Percentiles rank a stretch among this genome's conserved stretches.
Evolutionary conservation across 2,329 filamentous ascomycete genomes (phyloP).

Genomic region (Rhynchosporium agropyri): DNA sequence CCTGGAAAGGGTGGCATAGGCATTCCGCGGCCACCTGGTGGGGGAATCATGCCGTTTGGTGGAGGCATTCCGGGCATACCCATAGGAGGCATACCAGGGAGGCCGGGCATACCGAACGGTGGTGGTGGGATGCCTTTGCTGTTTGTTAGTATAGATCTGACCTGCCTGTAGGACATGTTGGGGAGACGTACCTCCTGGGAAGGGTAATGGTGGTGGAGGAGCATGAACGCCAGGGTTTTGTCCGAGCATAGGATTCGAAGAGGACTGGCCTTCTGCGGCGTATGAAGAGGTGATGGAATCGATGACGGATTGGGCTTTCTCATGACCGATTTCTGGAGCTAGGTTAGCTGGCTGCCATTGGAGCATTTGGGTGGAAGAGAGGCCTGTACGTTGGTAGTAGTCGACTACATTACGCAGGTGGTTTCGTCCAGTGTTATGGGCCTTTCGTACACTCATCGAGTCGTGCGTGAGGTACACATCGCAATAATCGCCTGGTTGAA

Average conservation of each 20-base stretch:
- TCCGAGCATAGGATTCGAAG: constrained; percentile 80
- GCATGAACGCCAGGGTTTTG: constrained; percentile 59
- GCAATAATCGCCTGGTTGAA: constrained; percentile 80
- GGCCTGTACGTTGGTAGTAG: constrained; percentile 83
- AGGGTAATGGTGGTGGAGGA: constrained; percentile 56
- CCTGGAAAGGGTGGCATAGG: constrained; percentile 51
- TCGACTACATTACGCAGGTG: constrained; percentile 97
- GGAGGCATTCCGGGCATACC: constrained; percentile 47
- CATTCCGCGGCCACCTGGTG: constrained; percentile 49
- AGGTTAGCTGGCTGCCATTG: constrained; percentile 18
- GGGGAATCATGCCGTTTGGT: constrained; percentile 42
- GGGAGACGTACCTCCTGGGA: constrained; percentile 57
- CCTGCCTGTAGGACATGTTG: constrained; percentile 17
- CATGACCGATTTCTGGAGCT: constrained; percentile 84
- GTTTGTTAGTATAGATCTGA: constrained; percentile 1
- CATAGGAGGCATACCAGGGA: constrained; percentile 47
- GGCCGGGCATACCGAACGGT: constrained; percentile 62
- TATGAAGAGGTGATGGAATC: constrained; percentile 97
- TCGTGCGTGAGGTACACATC: constrained; percentile 99
- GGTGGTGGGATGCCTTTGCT: constrained; percentile 52
- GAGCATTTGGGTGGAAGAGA: neutral
- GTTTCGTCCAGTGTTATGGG: constrained; percentile 95
- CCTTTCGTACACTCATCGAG: constrained; percentile 99
- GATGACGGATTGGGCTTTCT: constrained; percentile 97
- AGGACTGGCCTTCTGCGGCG: constrained; percentile 87